Percentiles rank a stretch among this genome's conserved stretches.
Conservation (phyloP, 2,329 filamentous ascomycete species). For the Aspergillus glaucus region DNA sequence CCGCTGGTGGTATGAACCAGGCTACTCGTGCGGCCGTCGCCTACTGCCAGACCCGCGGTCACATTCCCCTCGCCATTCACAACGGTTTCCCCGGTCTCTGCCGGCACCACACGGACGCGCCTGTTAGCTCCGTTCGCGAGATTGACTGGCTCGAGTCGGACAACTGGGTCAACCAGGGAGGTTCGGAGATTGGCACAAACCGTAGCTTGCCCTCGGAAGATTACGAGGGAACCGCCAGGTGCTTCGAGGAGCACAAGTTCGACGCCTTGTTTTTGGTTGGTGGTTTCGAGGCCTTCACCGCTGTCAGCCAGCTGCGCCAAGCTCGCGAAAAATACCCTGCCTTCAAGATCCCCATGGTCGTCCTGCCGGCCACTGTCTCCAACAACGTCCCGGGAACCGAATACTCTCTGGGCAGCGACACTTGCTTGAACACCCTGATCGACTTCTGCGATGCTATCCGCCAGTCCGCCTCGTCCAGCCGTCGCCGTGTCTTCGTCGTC, state of each 20-base stretch:
- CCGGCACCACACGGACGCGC: slow-evolving; percentile 79
- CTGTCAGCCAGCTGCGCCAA: slow-evolving; percentile 78
- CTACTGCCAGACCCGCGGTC: slow-evolving; percentile 86
- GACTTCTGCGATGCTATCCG: slow-evolving; percentile 96
- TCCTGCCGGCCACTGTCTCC: slow-evolving; percentile 93
- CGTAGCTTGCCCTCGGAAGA: slow-evolving; percentile 85
- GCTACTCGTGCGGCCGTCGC: slow-evolving; percentile 88
- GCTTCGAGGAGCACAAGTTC: slow-evolving; percentile 80
- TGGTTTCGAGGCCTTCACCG: slow-evolving; percentile 94
- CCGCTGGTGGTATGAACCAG: slow-evolving; percentile 96
- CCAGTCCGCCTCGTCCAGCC: slow-evolving; percentile 89
- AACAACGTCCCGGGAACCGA: slow-evolving; percentile 98
- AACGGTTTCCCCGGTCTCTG: slow-evolving; percentile 95
- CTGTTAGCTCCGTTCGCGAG: slow-evolving; percentile 72
- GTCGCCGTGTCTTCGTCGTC: slow-evolving; percentile 91
- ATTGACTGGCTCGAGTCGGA: slow-evolving; percentile 94
- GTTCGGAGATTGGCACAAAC: slow-evolving; percentile 97
- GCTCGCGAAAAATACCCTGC: slow-evolving; percentile 71
- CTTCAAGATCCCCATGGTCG: slow-evolving; percentile 85
- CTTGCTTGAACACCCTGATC: slow-evolving; percentile 90
- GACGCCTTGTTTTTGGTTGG: slow-evolving; percentile 89
- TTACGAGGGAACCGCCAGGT: slow-evolving; percentile 71
- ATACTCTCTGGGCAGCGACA: slow-evolving; percentile 94
- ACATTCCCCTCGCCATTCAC: slow-evolving; percentile 86
- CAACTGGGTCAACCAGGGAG: slow-evolving; percentile 90